Evolutionary conservation across 768 basidiomycete species (phyloP), one percentile per base, ranked within the genome.

Genomic region (Lentinula raphanica): DNA sequence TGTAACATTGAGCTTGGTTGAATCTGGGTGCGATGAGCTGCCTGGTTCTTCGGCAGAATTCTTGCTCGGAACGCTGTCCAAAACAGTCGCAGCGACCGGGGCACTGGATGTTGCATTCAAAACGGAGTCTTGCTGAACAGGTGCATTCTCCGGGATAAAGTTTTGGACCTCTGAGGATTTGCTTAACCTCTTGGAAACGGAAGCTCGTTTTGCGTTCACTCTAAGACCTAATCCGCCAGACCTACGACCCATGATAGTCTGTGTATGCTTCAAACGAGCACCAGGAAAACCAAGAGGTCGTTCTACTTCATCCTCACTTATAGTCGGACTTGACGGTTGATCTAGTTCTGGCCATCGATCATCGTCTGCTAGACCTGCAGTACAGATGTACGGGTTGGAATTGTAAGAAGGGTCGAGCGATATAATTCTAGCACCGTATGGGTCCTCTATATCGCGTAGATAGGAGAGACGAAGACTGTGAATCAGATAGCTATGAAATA

Each of bases 391-490:
- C 0, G 92, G 87, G 67, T 95, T 96, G 12, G 86, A 78, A 17
- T 83, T 74, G 74, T 92, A 90, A 0, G 84, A 79, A 0, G 51
- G 36, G 66, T 87, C 86, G 50, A 95, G 76, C 5, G 91, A 83
- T 64, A 97, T 86, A 66, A 96, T 78, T 29, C 92, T 83, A 0
- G 86, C 74, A 13, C 90, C 90, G 66, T 94, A 92, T 1, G 88
- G 86, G 66, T 97, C 94, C 58, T 93, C 89, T 39, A 93, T 85
- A 63, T 88, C 84, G 60, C 93, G 88, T n/a, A 98, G 78, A 67
- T 94, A 94, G 12, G 88, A 84, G 27, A 98, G 76, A 5, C 94
- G 87, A 5, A 97, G 76, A 62, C 82, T 84, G 68, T 97, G 95
- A 7, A 95, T 89, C 36, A 96, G 77, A 68, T 86, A 82, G 60